phyloP scores from a whole-genome alignment of 352 stramenopile species.

The Pythium periplocum region DNA sequence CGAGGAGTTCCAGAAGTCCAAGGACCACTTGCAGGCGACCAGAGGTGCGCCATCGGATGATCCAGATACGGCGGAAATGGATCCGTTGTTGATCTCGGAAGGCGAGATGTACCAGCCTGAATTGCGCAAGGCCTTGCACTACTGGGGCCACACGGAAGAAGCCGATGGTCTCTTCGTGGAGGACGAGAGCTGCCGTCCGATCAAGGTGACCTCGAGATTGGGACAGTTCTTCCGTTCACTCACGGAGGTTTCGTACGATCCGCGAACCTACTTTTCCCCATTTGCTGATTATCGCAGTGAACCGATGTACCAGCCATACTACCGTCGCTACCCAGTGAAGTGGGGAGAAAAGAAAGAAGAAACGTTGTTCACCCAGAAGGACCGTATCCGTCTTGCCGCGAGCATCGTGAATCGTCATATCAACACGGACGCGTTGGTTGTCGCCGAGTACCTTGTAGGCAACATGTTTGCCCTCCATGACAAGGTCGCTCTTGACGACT shows the following conservation, averaged over 20 bases:
- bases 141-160: slow-evolving; percentile 75
- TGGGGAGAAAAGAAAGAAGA: slow-evolving; percentile 66
- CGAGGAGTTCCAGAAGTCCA: slow-evolving; percentile 35
- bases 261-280: slow-evolving; percentile 75
- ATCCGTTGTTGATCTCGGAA: slow-evolving; percentile 58
- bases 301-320: slow-evolving; percentile 70
- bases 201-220: slow-evolving; percentile 9
- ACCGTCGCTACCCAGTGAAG: slow-evolving; percentile 70
- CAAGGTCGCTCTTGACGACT: slow-evolving; percentile 47
- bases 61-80: slow-evolving; percentile 56
- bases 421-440: slow-evolving; percentile 62
- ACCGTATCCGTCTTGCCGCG: slow-evolving; percentile 66
- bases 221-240: slow-evolving; percentile 53
- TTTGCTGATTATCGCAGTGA: slow-evolving; percentile 77
- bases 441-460: slow-evolving; percentile 41
- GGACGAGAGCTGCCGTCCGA: slow-evolving; percentile 32
- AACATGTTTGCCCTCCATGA: slow-evolving; percentile 90
- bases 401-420: slow-evolving; percentile 76
- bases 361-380: slow-evolving; percentile 77
- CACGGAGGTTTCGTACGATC: slow-evolving; percentile 62
- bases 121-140: slow-evolving; percentile 38
- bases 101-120: slow-evolving; percentile 63
- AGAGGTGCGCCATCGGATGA: slow-evolving; percentile 30
- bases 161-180: slow-evolving; percentile 57
- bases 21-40: slow-evolving; percentile 51